These are phyloP conservation scores for Kalmusia sp. DNA, from an alignment of 2,329 filamentous ascomycete genomes.

Conservation along the genomic window DNA sequence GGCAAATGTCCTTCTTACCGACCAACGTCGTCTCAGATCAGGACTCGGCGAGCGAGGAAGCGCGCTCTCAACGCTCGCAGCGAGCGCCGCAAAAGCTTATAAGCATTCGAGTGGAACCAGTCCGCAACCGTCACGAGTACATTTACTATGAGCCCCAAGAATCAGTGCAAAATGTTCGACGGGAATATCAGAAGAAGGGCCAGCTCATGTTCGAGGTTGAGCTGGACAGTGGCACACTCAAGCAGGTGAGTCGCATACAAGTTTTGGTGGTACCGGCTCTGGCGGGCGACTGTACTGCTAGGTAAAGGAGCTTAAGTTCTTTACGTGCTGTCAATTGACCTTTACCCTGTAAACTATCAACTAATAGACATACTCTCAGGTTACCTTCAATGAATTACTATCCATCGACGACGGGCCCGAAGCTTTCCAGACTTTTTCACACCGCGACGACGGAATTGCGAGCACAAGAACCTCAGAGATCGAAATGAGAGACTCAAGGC, in stretches of 20 bases:
- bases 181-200: slow-evolving; percentile 41
- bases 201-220: slow-evolving; percentile 50
- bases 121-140: slow-evolving; percentile 41
- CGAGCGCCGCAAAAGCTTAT: slow-evolving; percentile 13
- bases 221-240: slow-evolving; percentile 48
- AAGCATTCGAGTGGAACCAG: slow-evolving; percentile 34
- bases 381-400: slow-evolving; percentile 54
- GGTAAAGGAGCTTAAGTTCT: not conserved
- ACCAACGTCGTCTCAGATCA: slow-evolving; percentile 21
- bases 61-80: not conserved
- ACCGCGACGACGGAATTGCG: slow-evolving; percentile 24
- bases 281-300: not conserved
- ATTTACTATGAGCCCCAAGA: slow-evolving; percentile 39
- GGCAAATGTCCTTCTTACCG: slow-evolving; percentile 21
- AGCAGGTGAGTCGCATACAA: slow-evolving; percentile 49
- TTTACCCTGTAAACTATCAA: not conserved
- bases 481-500: slow-evolving; percentile 27
- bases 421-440: slow-evolving; percentile 53
- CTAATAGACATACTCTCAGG: slow-evolving; percentile 40
- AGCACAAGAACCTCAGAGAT: slow-evolving; percentile 20
- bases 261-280: not conserved
- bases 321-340: not conserved
- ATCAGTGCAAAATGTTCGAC: slow-evolving; percentile 49
- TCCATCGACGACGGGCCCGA: slow-evolving; percentile 54
- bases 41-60: slow-evolving; percentile 17